Conservation (phyloP, 164 flowering plant species). For the Tinospora cordifolia region DNA sequence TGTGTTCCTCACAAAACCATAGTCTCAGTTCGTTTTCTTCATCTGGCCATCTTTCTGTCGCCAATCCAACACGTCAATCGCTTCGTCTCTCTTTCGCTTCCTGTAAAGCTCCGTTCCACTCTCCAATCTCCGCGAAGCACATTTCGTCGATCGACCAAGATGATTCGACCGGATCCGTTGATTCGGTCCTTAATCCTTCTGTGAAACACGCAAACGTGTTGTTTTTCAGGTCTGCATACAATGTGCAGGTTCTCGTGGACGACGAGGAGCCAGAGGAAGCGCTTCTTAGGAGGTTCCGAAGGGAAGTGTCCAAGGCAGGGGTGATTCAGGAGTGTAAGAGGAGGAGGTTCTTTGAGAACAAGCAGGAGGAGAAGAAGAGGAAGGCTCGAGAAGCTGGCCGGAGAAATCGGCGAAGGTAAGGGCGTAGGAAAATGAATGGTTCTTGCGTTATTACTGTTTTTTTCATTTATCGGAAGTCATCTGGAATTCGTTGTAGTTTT, state of each 20-base stretch:
- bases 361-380: constrained; percentile 63
- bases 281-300: constrained; percentile 50
- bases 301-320: constrained; percentile 68
- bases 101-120: background rate
- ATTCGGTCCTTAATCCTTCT: constrained; percentile 51
- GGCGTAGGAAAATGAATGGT: background rate
- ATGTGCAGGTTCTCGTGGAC: constrained; percentile 53
- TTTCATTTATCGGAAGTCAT: no score
- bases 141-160: background rate
- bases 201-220: constrained; percentile 49
- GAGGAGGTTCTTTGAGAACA: constrained; percentile 50
- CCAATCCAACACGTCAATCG: background rate
- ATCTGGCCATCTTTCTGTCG: background rate
- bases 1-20: background rate
- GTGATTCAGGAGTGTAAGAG: constrained; percentile 60
- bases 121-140: background rate
- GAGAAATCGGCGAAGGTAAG: constrained; percentile 30
- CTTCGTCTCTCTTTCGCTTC: background rate
- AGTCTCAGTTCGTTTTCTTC: no score
- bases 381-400: constrained; percentile 60
- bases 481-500: background rate
- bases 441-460: background rate
- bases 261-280: constrained; percentile 70
- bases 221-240: constrained; percentile 48
- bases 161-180: background rate